Evolutionary conservation across 257 asterid species (phyloP).

Genomic region (Lycium ferocissimum): DNA sequence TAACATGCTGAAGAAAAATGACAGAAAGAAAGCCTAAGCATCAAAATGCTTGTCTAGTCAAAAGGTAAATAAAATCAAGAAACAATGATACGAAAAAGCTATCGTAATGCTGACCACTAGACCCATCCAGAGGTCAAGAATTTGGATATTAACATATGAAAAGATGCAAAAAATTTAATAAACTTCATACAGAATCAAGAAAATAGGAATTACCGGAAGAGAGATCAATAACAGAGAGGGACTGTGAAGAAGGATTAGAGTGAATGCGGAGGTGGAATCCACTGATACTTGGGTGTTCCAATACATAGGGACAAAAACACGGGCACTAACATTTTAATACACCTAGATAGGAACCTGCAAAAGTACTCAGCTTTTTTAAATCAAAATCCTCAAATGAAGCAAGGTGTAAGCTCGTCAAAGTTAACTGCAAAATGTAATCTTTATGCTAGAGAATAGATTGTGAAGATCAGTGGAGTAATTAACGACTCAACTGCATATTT

Average conservation of each 20-base stretch:
- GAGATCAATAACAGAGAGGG: constrained; percentile 68
- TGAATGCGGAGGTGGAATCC: constrained; percentile 87
- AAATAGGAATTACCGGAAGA: constrained; percentile 57
- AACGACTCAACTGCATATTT: too few relatives aligned
- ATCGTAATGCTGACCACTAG: not conserved
- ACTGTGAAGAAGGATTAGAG: constrained; percentile 58
- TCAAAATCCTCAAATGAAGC: too few relatives aligned
- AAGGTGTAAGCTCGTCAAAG: too few relatives aligned
- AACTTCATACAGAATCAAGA: not conserved
- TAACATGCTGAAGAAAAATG: not conserved
- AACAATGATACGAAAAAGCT: not conserved
- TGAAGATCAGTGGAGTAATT: too few relatives aligned
- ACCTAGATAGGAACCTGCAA: too few relatives aligned
- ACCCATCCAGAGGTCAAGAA: not conserved
- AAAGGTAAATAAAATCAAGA: not conserved
- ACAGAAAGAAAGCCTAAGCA: not conserved
- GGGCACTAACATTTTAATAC: too few relatives aligned
- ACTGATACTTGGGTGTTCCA: constrained; percentile 96
- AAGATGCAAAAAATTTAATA: too few relatives aligned
- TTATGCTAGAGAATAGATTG: too few relatives aligned
- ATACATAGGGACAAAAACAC: not conserved
- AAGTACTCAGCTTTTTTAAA: too few relatives aligned
- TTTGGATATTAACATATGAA: not conserved
- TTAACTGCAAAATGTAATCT: too few relatives aligned
- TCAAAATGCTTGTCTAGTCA: not conserved